phyloP scores from a whole-genome alignment of 176 grass and related monocot species.

The Urochloa ruziziensis region DNA sequence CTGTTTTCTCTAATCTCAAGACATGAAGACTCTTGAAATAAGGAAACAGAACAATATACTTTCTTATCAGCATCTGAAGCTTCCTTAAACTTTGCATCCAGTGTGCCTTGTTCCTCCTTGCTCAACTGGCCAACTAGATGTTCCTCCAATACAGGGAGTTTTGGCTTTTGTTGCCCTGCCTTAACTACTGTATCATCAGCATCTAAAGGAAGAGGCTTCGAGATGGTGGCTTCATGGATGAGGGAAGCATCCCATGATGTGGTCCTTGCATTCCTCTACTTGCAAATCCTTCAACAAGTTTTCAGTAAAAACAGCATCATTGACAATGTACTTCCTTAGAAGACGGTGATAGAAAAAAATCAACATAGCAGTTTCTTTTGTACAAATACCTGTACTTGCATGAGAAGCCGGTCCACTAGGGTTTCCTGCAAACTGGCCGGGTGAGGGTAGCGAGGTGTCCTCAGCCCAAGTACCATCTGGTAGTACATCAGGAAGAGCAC shows the following conservation, averaged over 20 bases:
- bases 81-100: conserved; percentile 88
- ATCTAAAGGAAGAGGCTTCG: conserved; percentile 58
- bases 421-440: conserved; percentile 71
- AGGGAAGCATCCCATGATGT: conserved; percentile 53
- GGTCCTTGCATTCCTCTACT: conserved; percentile 55
- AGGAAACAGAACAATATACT: conserved; percentile 22
- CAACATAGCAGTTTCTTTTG: conserved; percentile 19
- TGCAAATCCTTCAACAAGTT: conserved; percentile 53
- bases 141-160: conserved; percentile 84
- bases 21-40: conserved; percentile 10
- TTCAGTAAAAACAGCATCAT: conserved; percentile 34
- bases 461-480: conserved; percentile 82
- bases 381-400: conserved; percentile 64
- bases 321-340: not conserved
- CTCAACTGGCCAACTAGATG: conserved; percentile 86
- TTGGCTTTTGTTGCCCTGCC: conserved; percentile 74
- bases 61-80: conserved; percentile 95
- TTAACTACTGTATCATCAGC: conserved; percentile 38
- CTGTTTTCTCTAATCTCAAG: not conserved
- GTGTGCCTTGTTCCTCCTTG: conserved; percentile 79
- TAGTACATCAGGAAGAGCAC: conserved; percentile 77
- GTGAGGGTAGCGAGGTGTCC: conserved; percentile 76
- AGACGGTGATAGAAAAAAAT: conserved; percentile 7
- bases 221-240: conserved; percentile 62
- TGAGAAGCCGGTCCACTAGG: conserved; percentile 46